Conservation (phyloP, 75 land plant genomes). For the Selaginella tamariscina region DNA sequence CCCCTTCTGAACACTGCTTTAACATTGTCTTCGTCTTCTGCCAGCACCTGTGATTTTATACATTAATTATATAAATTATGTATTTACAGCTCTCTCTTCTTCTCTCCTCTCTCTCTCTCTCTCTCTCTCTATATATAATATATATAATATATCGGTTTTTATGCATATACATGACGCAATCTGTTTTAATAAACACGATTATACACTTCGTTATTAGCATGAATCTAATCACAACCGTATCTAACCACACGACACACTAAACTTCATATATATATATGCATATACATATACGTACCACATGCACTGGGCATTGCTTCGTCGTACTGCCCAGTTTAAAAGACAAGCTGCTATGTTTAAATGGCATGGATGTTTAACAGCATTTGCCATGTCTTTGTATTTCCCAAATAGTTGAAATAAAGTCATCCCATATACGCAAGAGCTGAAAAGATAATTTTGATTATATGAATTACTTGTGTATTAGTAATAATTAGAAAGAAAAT, state of each 20-base stretch:
- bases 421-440: conserved; percentile 99
- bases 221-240: no score
- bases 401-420: conserved; percentile 98
- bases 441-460: conserved; percentile 21
- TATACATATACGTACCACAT: conserved; percentile 75
- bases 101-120: no score
- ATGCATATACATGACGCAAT: no score
- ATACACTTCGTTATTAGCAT: no score
- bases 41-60: conserved; percentile 88
- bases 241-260: no score
- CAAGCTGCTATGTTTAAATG: conserved; percentile 95
- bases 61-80: no score
- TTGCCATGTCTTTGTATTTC: conserved; percentile 92
- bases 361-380: conserved; percentile 94
- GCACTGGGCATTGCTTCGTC: conserved; percentile 96
- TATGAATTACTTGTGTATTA: not conserved
- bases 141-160: no score
- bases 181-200: no score
- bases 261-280: no score
- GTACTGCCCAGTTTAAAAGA: conserved; percentile 59
- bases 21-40: conserved; percentile 81
- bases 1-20: conserved; percentile 88
- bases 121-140: no score
- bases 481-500: not conserved
- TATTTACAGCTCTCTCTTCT: no score